Percentiles rank a stretch among this genome's conserved stretches.
Evolutionary conservation across 257 asterid species (phyloP).

Genomic region (Eucommia ulmoides): DNA sequence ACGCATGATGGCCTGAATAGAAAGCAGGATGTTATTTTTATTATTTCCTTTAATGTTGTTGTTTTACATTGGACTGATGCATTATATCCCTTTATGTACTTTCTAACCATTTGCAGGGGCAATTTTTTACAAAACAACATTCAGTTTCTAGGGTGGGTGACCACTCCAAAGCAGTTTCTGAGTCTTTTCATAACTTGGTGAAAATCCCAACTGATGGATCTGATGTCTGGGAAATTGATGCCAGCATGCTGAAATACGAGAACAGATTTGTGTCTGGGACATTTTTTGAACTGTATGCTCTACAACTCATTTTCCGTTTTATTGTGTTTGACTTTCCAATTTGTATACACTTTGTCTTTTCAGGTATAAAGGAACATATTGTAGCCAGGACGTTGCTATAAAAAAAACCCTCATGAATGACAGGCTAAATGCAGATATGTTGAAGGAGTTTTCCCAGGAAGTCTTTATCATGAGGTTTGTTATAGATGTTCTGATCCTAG

Average conservation of each 20-base stretch:
- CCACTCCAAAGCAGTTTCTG: slow-evolving; percentile 7
- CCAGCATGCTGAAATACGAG: slow-evolving; percentile 23
- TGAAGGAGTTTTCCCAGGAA: slow-evolving; percentile 37
- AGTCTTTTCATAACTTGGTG: slow-evolving; percentile 18
- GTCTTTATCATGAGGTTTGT: slow-evolving; percentile 39
- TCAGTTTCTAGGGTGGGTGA: slow-evolving; percentile 4
- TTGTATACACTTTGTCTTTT: background rate
- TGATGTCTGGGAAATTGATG: slow-evolving; percentile 42
- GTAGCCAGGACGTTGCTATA: slow-evolving; percentile 46
- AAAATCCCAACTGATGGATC: slow-evolving; percentile 32
- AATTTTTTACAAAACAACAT: slow-evolving; percentile 11
- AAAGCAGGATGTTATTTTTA: no score
- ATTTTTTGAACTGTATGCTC: slow-evolving; percentile 32
- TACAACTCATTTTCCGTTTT: background rate
- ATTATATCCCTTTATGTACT: background rate
- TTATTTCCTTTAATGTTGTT: no score
- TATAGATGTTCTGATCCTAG: no score
- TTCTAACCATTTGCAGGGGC: slow-evolving; percentile 20
- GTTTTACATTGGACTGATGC: background rate
- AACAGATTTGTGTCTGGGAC: slow-evolving; percentile 34
- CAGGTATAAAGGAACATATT: slow-evolving; percentile 39
- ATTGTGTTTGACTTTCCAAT: slow-evolving; percentile 1
- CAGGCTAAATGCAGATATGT: slow-evolving; percentile 24
- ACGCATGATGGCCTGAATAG: no score
- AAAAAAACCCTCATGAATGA: slow-evolving; percentile 40